Percentiles rank a stretch among this genome's conserved stretches.
phyloP scores from a whole-genome alignment of 257 asterid genomes.

The Linderniella brevidens region DNA sequence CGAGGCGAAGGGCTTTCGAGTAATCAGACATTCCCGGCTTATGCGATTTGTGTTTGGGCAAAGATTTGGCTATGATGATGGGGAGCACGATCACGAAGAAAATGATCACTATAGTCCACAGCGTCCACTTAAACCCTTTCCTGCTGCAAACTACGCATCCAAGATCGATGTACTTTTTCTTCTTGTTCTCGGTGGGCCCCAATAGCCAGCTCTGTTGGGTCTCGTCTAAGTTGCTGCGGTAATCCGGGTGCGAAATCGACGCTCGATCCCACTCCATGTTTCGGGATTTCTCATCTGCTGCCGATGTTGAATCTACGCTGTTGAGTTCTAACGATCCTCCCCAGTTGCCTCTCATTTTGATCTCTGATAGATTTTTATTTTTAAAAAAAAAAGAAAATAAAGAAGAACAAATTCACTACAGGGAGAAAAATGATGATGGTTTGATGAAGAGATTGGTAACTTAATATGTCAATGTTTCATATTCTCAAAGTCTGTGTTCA shows the following conservation, averaged over 20 bases:
- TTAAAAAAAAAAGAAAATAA: background rate
- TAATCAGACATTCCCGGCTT: too few relatives aligned
- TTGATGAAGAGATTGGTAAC: background rate
- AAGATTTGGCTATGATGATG: too few relatives aligned
- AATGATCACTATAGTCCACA: conserved; percentile 58
- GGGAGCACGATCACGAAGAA: too few relatives aligned
- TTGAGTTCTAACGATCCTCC: conserved; percentile 94
- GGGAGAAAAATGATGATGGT: background rate
- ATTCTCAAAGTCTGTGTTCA: background rate
- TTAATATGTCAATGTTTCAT: background rate
- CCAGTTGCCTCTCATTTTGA: conserved; percentile 84
- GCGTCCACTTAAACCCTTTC: conserved; percentile 75
- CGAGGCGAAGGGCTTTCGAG: too few relatives aligned
- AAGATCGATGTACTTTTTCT: conserved; percentile 94
- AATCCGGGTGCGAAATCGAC: conserved; percentile 57
- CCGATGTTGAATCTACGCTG: conserved; percentile 52
- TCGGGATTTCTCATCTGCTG: conserved; percentile 89
- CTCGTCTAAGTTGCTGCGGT: conserved; percentile 33
- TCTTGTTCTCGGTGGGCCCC: conserved; percentile 75
- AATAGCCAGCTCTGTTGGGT: conserved; percentile 97
- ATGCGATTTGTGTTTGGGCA: too few relatives aligned
- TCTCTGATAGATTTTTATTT: background rate
- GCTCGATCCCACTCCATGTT: conserved; percentile 83
- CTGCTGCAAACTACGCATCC: conserved; percentile 85
- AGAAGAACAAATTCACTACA: background rate